Percentiles rank a stretch among this genome's conserved stretches.
These are phyloP conservation scores for Fusarium sp. DNA, from an alignment of 2,329 filamentous ascomycete genomes.

Conservation along the genomic window DNA sequence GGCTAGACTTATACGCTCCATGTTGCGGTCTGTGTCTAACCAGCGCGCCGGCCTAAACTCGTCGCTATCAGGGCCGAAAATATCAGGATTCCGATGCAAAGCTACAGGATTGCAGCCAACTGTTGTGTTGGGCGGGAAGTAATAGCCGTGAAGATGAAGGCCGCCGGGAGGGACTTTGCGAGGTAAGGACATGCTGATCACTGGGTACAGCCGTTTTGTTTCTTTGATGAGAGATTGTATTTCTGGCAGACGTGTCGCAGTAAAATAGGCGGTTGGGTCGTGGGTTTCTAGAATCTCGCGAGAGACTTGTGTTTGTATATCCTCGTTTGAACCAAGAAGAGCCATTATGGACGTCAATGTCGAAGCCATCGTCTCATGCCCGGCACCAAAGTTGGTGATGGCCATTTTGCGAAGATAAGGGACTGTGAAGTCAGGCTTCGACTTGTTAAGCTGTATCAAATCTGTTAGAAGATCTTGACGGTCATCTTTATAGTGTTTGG, in stretches of 20 bases:
- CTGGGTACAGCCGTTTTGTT: constrained; percentile 62
- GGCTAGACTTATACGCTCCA: constrained; percentile 62
- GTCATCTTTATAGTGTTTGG: constrained; percentile 48
- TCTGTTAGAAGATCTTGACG: constrained; percentile 59
- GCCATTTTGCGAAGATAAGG: constrained; percentile 63
- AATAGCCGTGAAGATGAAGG: constrained; percentile 53
- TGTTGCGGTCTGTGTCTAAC: constrained; percentile 54
- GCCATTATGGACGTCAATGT: constrained; percentile 62
- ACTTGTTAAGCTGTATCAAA: constrained; percentile 59
- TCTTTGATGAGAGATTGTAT: constrained; percentile 63
- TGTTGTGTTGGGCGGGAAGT: constrained; percentile 58
- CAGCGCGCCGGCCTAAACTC: constrained; percentile 61
- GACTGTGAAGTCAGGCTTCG: constrained; percentile 60
- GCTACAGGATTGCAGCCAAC: constrained; percentile 64
- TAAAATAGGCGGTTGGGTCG: constrained; percentile 39
- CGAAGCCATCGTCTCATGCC: constrained; percentile 66
- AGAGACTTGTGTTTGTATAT: constrained; percentile 49
- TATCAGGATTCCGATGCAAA: constrained; percentile 61
- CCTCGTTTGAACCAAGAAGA: constrained; percentile 57
- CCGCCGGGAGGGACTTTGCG: constrained; percentile 57
- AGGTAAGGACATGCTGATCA: constrained; percentile 64
- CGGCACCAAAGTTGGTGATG: constrained; percentile 66
- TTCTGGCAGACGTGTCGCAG: constrained; percentile 46
- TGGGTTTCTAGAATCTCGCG: constrained; percentile 48
- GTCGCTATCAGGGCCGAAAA: constrained; percentile 62